Evolutionary conservation across 169 alveolate genomes (phyloP), one percentile per base, ranked within the genome.

Genomic region (Babesia bovis): DNA sequence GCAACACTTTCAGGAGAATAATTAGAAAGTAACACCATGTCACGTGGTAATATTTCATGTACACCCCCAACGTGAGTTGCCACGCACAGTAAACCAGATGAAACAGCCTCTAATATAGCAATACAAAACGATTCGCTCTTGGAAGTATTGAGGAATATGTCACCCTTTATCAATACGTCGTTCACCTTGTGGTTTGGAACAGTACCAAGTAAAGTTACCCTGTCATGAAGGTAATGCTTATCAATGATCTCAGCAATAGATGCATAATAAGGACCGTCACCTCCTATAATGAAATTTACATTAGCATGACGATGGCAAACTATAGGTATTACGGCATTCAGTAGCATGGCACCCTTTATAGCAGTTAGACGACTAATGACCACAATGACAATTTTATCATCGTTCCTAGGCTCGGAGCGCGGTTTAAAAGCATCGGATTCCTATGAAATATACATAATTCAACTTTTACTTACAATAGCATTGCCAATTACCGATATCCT

Each of bases 1-100:
- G 85, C 84, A 23, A 88, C 44, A 23, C 86, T 85, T 21, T 63
- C 71, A 23, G 87, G 87, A 33, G 78, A 68, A 19, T 85, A 88
- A 53, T 88, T 83, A 40, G 93, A 51, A 42, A 88, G 78, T 12
- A 88, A 75, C 55, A 88, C 76, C 91, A 88, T 84, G 56, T 88
- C 93, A 6, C 58, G 66, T 0, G 93, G 93, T 28, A 88, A 57
- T 7, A 79, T 53, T 61, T 97, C 99, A 1, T 98, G 97, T 0
- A 97, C 95, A 3, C 99, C 99, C 12, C 99, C 99, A 17, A 97
- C 99, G 81, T 95, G 90, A 23, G 99, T 97, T 1, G 99, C 90
- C 7, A 98, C 98, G 19, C 96, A 97, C 58, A 94, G 87, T 23
- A 98, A 86, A 6, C 99, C 99, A 50, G 99, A 96, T n/a, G 98